Evolutionary conservation across 2,329 filamentous ascomycete genomes (phyloP).

Genomic region (Epichloe sylvatica): DNA sequence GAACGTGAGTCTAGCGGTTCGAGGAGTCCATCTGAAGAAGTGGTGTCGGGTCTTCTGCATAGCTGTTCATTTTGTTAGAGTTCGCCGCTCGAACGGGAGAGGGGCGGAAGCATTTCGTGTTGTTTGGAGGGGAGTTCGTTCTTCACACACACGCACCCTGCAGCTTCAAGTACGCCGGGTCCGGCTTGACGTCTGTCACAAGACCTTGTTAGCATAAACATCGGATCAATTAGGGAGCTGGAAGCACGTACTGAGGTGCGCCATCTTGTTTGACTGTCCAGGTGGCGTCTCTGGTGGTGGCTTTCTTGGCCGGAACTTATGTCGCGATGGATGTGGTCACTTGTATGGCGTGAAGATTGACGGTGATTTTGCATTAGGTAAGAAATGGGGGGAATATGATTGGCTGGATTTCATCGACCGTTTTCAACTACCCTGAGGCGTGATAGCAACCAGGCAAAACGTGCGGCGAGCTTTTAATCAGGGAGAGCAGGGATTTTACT

Average conservation of each 20-base stretch:
- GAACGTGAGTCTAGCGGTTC: conserved; percentile 68
- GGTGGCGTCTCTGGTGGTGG: conserved; percentile 13
- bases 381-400: not conserved
- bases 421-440: not conserved
- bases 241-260: conserved; percentile 23
- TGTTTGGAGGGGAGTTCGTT: conserved; percentile 1
- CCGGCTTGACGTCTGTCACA: conserved; percentile 26
- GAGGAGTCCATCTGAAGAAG: conserved; percentile 87
- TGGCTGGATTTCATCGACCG: not conserved
- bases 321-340: conserved; percentile 7
- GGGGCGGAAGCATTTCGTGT: not conserved
- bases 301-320: conserved; percentile 8
- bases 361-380: conserved; percentile 5
- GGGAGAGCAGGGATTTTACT: no score
- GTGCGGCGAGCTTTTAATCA: no score
- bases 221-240: not conserved
- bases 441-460: no score
- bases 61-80: conserved; percentile 37
- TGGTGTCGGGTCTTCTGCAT: conserved; percentile 77
- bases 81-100: not conserved
- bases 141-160: conserved; percentile 21
- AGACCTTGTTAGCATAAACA: conserved; percentile 13
- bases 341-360: not conserved
- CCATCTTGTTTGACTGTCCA: conserved; percentile 20
- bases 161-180: conserved; percentile 28